Evolutionary conservation across 1,139 yeast genomes (phyloP).

Genomic region (Hyphopichia fennica): DNA sequence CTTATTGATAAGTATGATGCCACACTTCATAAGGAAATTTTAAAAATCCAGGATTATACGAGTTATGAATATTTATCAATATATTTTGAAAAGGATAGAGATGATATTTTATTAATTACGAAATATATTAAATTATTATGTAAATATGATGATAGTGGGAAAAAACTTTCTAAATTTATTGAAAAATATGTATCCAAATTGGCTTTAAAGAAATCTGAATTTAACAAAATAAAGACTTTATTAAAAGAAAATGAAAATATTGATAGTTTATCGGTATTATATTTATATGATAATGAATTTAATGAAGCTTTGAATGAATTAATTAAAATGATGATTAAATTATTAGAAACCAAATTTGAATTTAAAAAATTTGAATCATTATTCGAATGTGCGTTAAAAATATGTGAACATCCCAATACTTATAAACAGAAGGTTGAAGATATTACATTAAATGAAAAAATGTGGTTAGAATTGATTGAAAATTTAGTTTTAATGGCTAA

Average conservation of each 20-base stretch:
- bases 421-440: conserved; percentile 13
- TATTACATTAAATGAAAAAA: conserved; percentile 28
- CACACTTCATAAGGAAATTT: conserved; percentile 33
- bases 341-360: conserved; percentile 13
- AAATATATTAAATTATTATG: conserved; percentile 35
- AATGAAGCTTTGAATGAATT: conserved; percentile 29
- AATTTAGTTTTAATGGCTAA: conserved; percentile 28
- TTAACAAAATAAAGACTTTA: conserved; percentile 14
- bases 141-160: conserved; percentile 15
- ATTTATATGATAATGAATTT: conserved; percentile 19
- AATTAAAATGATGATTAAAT: conserved; percentile 16
- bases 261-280: conserved; percentile 32
- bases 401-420: conserved; percentile 27
- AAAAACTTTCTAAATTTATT: conserved; percentile 16
- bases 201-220: conserved; percentile 15
- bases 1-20: conserved; percentile 39
- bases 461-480: conserved; percentile 41
- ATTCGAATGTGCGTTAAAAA: conserved; percentile 33
- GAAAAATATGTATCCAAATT: conserved; percentile 12
- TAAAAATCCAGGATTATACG: conserved; percentile 24
- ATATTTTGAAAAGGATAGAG: neutral
- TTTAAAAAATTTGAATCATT: conserved; percentile 24
- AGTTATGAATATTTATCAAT: conserved; percentile 29
- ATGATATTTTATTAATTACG: conserved; percentile 15
- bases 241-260: conserved; percentile 27